Evolutionary conservation across 805 yeast genomes (phyloP), one percentile per base, ranked within the genome.

Genomic region (Candida fluviatilis): DNA sequence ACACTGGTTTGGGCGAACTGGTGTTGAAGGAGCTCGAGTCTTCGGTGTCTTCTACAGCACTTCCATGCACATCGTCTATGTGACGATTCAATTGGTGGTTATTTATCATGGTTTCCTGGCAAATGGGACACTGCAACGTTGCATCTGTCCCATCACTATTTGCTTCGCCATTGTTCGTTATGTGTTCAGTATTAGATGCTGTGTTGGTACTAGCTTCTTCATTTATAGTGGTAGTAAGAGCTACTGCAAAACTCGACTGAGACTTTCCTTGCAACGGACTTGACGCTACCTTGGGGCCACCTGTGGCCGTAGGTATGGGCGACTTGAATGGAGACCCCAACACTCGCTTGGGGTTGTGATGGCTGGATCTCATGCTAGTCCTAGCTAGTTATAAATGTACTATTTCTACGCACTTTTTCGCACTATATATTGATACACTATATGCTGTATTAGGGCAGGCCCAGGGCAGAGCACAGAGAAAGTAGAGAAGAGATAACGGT

Each of bases 61-160:
- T 60, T 1, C 66, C 60, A 54, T 87, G 96, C 6, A 59, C 74
- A 40, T 75, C 82, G 54, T 88, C 95, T 18, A 87, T 58, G 57
- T 87, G 96, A 31, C 69, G 66, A 54, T 84, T 84, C 40, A 86
- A 62, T 43, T 76, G 82, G 12, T 47, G 36, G 28, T 81, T 55
- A 4, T 74, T 69, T 5, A 75, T 58, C 81, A 83, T 78, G 1
- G 57, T 35, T 41, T 78, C 82, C 11, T 64, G 58, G 52, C 95
- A 87, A 1, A 87, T 80, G 1, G 95, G 95, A 50, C 95, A 87
- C 13, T 37, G 23, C 21, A 51, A 34, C 11, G n/a, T n/a, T n/a
- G n/a, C n/a, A n/a, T n/a, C n/a, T n/a, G n/a, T 41, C 43, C 7
- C 15, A 14, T n/a, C n/a, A n/a, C n/a, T n/a, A n/a, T n/a, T n/a